A percentile compares a stretch with the other conserved stretches of the same genome.
Conservation (phyloP, 108 stramenopile genomes). For the Chaetoceros tenuissimus region DNA sequence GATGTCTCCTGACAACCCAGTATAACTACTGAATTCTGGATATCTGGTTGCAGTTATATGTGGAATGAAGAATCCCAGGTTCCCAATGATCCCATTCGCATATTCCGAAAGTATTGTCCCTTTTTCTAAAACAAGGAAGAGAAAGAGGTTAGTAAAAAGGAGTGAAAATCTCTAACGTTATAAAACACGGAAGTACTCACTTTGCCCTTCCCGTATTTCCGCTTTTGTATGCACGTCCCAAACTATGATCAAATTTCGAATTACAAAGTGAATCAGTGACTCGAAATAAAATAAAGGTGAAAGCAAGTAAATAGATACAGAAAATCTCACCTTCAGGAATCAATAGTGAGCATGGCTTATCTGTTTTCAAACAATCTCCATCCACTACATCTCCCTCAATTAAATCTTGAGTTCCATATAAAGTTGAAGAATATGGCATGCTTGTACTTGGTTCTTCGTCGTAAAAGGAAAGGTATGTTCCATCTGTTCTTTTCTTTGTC, state of each 20-base stretch:
- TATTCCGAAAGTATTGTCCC: not conserved
- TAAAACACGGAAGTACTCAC: no score
- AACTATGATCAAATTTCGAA: not conserved
- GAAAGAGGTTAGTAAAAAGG: no score
- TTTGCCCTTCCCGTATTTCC: not conserved
- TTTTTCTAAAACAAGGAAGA: no score
- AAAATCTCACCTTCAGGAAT: not conserved
- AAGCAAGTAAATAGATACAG: no score
- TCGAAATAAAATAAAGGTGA: no score
- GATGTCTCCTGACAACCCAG: constrained; percentile 3
- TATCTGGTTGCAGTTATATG: not conserved
- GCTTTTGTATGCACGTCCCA: not conserved
- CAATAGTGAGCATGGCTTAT: not conserved
- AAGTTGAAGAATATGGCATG: not conserved
- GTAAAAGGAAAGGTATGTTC: not conserved
- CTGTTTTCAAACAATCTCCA: not conserved
- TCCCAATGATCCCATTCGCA: constrained; percentile 7
- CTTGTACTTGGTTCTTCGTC: not conserved
- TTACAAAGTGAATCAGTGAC: no score
- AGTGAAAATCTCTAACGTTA: no score
- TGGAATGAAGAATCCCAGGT: constrained; percentile 8
- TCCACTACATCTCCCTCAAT: not conserved
- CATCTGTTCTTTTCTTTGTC: not conserved
- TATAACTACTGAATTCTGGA: not conserved
- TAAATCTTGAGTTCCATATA: not conserved